Conservation (phyloP, 495 filamentous ascomycete species). For the Jackrogersella minutella region DNA sequence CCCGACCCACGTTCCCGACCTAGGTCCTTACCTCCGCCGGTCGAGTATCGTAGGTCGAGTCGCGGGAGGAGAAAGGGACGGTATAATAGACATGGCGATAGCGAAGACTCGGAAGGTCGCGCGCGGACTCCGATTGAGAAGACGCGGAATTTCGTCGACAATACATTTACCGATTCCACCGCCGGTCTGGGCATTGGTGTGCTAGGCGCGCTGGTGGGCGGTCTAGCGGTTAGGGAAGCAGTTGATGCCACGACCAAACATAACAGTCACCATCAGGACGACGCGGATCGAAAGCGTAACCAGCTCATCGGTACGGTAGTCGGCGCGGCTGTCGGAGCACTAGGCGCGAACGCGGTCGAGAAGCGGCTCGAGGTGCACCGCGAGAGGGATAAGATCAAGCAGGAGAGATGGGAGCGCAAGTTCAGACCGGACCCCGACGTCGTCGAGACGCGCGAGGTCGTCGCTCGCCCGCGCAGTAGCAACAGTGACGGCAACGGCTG, state of each 20-base stretch:
- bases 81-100: slow-evolving; percentile 23
- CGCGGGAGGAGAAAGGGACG: slow-evolving; percentile 25
- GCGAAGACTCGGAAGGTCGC: slow-evolving; percentile 27
- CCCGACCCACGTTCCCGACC: slow-evolving; percentile 31
- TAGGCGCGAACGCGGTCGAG: slow-evolving; percentile 58
- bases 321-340: slow-evolving; percentile 55
- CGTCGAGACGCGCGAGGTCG: slow-evolving; percentile 36
- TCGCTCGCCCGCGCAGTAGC: slow-evolving; percentile 26
- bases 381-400: slow-evolving; percentile 36
- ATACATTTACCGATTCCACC: slow-evolving; percentile 49
- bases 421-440: slow-evolving; percentile 31
- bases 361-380: slow-evolving; percentile 48
- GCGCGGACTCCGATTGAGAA: slow-evolving; percentile 39
- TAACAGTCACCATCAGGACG: slow-evolving; percentile 14
- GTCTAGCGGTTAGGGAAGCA: slow-evolving; percentile 52
- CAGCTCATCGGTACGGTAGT: slow-evolving; percentile 53
- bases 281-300: slow-evolving; percentile 36
- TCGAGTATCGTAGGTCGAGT: slow-evolving; percentile 27
- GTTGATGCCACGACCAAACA: slow-evolving; percentile 40
- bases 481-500: slow-evolving; percentile 14
- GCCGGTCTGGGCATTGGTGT: slow-evolving; percentile 53
- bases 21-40: slow-evolving; percentile 35
- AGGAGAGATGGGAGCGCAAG: slow-evolving; percentile 46
- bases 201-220: slow-evolving; percentile 56
- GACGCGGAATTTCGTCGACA: slow-evolving; percentile 42